Percentiles rank a stretch among this genome's conserved stretches.
phyloP scores from a whole-genome alignment of 2,329 filamentous ascomycete species.

The Coleophoma crateriformis region DNA sequence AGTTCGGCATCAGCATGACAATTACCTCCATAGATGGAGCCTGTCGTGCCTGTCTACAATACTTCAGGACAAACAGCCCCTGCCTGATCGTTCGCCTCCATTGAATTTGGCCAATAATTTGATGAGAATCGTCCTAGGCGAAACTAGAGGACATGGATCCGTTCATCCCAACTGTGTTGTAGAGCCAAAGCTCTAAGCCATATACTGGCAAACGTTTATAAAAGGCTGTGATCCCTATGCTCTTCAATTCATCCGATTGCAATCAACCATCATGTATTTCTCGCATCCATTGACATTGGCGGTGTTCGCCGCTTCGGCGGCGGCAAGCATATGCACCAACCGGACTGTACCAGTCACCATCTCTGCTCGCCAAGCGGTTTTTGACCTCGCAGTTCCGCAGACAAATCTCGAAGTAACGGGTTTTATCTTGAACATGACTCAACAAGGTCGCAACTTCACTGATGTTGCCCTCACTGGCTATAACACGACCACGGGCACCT shows the following conservation, averaged over 20 bases:
- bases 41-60: too few relatives aligned
- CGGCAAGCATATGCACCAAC: constrained; percentile 36
- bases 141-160: too few relatives aligned
- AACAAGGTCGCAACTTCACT: constrained; percentile 45
- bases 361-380: constrained; percentile 46
- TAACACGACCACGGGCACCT: constrained; percentile 43
- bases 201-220: too few relatives aligned
- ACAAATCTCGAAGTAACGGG: constrained; percentile 52
- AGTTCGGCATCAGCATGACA: too few relatives aligned
- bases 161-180: too few relatives aligned
- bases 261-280: neutral
- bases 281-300: neutral
- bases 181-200: too few relatives aligned
- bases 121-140: too few relatives aligned
- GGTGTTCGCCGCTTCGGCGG: constrained; percentile 6
- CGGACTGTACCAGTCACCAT: constrained; percentile 51
- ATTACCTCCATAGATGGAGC: too few relatives aligned
- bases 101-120: too few relatives aligned
- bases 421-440: constrained; percentile 44
- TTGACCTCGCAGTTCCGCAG: constrained; percentile 40
- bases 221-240: too few relatives aligned
- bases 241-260: neutral
- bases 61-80: too few relatives aligned
- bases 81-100: too few relatives aligned
- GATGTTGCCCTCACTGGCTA: constrained; percentile 39